These are phyloP conservation scores for Bipolaris cookei DNA, from an alignment of 2,329 filamentous ascomycete genomes.

Conservation along the genomic window DNA sequence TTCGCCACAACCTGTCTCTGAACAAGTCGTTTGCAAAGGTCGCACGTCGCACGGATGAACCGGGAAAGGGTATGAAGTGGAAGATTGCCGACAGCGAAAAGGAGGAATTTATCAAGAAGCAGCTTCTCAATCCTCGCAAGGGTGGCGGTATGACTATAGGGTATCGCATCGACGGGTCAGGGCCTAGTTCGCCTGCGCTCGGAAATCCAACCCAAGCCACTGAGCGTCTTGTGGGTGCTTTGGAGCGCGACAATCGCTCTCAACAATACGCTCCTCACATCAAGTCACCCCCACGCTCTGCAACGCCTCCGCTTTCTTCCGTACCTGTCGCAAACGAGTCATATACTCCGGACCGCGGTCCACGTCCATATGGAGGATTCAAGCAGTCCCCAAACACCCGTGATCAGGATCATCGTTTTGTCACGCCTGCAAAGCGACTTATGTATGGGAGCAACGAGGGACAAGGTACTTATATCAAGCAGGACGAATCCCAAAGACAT, in stretches of 20 bases:
- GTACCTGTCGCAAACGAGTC: slow-evolving; percentile 59
- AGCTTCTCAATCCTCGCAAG: slow-evolving; percentile 55
- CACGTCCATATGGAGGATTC: slow-evolving; percentile 46
- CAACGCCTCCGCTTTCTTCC: slow-evolving; percentile 56
- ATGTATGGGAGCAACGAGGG: slow-evolving; percentile 37
- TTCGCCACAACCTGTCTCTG: slow-evolving; percentile 92
- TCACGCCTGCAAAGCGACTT: slow-evolving; percentile 45
- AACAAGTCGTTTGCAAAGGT: slow-evolving; percentile 96
- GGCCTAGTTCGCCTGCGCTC: slow-evolving; percentile 70
- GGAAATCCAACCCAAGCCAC: slow-evolving; percentile 58
- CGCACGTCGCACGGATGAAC: slow-evolving; percentile 88
- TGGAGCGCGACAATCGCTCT: slow-evolving; percentile 34
- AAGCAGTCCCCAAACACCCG: slow-evolving; percentile 43
- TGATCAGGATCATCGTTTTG: slow-evolving; percentile 39
- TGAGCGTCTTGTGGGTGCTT: slow-evolving; percentile 54
- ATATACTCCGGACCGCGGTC: slow-evolving; percentile 62
- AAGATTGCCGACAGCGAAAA: slow-evolving; percentile 83
- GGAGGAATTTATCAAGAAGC: slow-evolving; percentile 84
- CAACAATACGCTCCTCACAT: slow-evolving; percentile 30
- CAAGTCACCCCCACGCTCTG: slow-evolving; percentile 53
- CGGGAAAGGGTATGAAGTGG: slow-evolving; percentile 99
- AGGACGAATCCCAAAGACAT: slow-evolving; percentile 28
- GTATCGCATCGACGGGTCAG: slow-evolving; percentile 63
- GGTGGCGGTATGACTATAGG: slow-evolving; percentile 37
- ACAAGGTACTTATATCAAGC: slow-evolving; percentile 33